Percentiles rank a stretch among this genome's conserved stretches.
phyloP scores from a whole-genome alignment of 257 asterid species.

The Ehretia macrophylla region DNA sequence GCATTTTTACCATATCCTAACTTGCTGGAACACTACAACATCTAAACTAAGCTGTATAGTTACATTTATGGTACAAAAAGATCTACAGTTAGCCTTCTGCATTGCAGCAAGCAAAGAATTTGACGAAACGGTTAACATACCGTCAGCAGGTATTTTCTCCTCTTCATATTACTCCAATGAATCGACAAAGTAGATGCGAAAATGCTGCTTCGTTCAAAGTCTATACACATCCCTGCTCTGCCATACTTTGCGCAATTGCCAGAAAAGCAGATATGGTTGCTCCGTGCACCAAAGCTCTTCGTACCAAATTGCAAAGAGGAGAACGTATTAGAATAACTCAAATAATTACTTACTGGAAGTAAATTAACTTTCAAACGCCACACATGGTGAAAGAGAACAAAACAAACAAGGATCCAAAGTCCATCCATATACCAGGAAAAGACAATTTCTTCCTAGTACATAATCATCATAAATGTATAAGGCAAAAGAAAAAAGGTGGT shows the following conservation, averaged over 20 bases:
- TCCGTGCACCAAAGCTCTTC: slow-evolving; percentile 84
- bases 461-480: no score
- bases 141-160: background rate
- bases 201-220: background rate
- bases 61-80: background rate
- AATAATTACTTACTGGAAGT: background rate
- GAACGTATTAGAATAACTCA: background rate
- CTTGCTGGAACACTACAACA: no score
- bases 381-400: background rate
- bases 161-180: background rate
- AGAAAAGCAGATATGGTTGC: slow-evolving; percentile 83
- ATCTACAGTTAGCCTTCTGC: background rate
- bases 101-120: background rate
- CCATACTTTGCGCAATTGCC: slow-evolving; percentile 77
- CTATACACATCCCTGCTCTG: slow-evolving; percentile 89
- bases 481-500: no score
- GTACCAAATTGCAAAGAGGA: background rate
- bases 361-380: background rate
- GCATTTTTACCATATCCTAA: no score
- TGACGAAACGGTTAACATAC: background rate
- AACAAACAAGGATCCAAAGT: no score
- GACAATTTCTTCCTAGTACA: no score
- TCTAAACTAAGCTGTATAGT: background rate
- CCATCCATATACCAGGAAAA: no score
- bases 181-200: background rate